Evolutionary conservation across 108 stramenopile genomes (phyloP).

Genomic region (Poteriospumella lacustris): DNA sequence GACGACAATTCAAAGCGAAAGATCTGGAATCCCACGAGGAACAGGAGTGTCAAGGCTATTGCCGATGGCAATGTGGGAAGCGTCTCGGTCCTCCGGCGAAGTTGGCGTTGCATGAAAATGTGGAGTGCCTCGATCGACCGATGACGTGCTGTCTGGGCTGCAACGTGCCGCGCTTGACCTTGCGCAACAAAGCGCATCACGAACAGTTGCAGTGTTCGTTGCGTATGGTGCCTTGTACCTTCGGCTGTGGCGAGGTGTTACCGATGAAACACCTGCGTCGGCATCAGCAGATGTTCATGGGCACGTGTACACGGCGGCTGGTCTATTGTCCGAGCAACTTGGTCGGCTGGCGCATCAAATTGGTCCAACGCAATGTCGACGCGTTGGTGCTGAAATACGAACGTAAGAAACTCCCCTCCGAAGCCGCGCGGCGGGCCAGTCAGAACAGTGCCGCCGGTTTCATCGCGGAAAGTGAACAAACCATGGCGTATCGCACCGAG

Average conservation of each 20-base stretch:
- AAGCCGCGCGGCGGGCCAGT: too few species aligned
- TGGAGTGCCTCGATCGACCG: constrained; percentile 18
- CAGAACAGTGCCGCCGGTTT: not conserved
- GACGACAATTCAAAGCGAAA: not conserved
- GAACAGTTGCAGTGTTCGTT: not conserved
- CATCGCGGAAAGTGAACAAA: not conserved
- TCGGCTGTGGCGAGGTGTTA: not conserved
- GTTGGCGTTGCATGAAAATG: not conserved
- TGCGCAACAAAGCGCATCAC: not conserved
- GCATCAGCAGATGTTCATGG: not conserved
- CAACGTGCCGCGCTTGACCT: not conserved
- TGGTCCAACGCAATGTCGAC: not conserved
- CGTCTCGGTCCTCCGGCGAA: constrained; percentile 9
- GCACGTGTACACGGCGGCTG: not conserved
- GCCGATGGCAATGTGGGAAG: not conserved
- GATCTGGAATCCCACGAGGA: constrained; percentile 20
- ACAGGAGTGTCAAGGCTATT: not conserved
- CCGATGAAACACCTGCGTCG: not conserved
- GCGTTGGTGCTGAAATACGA: not conserved
- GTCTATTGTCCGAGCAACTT: constrained; percentile 16
- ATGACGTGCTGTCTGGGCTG: not conserved
- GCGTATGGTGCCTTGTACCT: not conserved
- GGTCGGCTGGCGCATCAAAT: constrained; percentile 11
- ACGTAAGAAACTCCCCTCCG: too few species aligned
- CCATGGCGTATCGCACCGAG: not conserved